These are phyloP conservation scores for Euryodendron excelsum DNA, from an alignment of 148 eudicot species.

Conservation along the genomic window DNA sequence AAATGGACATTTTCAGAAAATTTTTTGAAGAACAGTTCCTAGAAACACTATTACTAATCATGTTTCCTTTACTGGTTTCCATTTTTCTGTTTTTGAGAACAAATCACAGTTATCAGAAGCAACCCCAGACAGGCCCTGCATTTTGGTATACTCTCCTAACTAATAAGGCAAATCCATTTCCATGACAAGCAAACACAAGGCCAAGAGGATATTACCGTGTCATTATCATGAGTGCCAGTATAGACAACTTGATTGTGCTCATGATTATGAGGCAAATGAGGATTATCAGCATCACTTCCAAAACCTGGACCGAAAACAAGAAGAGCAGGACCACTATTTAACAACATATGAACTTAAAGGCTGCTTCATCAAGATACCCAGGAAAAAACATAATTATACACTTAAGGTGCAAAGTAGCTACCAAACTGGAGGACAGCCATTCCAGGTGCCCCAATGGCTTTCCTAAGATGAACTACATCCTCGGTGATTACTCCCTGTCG, in stretches of 20 bases:
- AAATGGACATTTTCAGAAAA: neutral
- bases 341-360: neutral
- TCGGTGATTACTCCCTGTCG: constrained; percentile 94
- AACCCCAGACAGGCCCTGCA: neutral
- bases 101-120: constrained; percentile 1
- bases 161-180: neutral
- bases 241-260: constrained; percentile 92
- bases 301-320: constrained; percentile 53
- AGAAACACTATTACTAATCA: neutral
- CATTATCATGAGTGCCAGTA: constrained; percentile 98
- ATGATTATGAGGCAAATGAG: constrained; percentile 96
- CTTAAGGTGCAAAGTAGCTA: constrained; percentile 32
- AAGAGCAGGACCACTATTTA: neutral
- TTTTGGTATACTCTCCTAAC: neutral
- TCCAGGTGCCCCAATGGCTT: constrained; percentile 94
- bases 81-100: neutral
- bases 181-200: neutral
- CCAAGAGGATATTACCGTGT: constrained; percentile 57
- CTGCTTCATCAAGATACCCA: neutral
- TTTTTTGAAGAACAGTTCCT: neutral
- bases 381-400: constrained; percentile 9
- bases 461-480: constrained; percentile 87
- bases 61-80: neutral
- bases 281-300: constrained; percentile 94
- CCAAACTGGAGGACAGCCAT: constrained; percentile 99